Base-by-base conservation (phyloP, 2,329 filamentous ascomycete genomes). In the Neofusicoccum parvum region DNA sequence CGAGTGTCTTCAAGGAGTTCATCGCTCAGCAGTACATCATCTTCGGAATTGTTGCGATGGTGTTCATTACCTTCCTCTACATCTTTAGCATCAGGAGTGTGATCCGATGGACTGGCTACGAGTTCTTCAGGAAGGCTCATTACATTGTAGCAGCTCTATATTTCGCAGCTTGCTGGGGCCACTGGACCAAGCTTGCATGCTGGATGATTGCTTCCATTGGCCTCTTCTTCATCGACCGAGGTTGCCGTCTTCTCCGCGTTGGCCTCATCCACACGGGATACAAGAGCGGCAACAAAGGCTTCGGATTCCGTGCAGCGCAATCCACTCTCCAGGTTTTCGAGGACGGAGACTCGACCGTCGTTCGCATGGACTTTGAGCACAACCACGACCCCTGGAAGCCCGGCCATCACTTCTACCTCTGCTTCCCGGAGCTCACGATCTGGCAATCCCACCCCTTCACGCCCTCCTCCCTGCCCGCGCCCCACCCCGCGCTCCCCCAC, bases 361-460 rank as follows among this genome's bases (percentile, higher is more conserved):
- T 92, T 1, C 83, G 90, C 1, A 77, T 93, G 3, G 88, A 92
- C 63, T 87, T 92, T 66, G 77, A 84, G 1, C 87, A 90, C 68
- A 76, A 81, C 1, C 87, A 90, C 60, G 81, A 83, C 34, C 74
- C 84, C 0, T 92, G 89, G 89, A 78, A 81, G 12, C 79, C 90
- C 12, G 89, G 90, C 10, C 87, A 92, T 75, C 90, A 92, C 72
- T 92, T 90, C 74, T 92, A 87, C 70, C 79, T 92, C 15, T 89
- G 85, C 73, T 92, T 92, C 70, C 81, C 87, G 0, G 84, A 88
- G 67, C 80, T 86, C 37, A 88, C 83, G 70, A 83, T 92, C 70
- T 91, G 88, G 88, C 89, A 92, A 75, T 87, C 87, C 0, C 90
- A 92, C 70, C 90, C 90, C 0, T 90, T 92, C 72, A 91, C 88